A percentile compares a stretch with the other conserved stretches of the same genome.
These are phyloP conservation scores for Malassezia restricta DNA, from an alignment of 1,284 basidiomycete species.

Conservation along the genomic window DNA sequence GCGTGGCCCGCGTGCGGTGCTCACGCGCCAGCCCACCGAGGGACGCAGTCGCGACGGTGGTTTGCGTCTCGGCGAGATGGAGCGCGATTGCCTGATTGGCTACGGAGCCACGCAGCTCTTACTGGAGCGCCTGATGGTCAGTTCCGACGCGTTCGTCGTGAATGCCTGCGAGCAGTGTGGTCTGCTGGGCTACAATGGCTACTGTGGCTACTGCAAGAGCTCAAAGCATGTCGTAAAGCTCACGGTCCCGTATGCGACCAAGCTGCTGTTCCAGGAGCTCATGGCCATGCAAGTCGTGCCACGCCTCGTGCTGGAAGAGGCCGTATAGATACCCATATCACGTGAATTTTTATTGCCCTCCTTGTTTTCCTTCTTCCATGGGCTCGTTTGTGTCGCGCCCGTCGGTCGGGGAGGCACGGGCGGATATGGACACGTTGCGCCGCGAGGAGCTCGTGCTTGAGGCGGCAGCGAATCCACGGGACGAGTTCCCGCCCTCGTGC, in stretches of 20 bases:
- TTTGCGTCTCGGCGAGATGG: constrained; percentile 95
- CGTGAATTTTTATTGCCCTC: neutral
- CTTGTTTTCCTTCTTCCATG: constrained; percentile 8
- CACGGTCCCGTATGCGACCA: constrained; percentile 96
- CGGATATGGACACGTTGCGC: constrained; percentile 12
- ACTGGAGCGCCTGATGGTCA: constrained; percentile 89
- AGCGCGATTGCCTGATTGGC: constrained; percentile 63
- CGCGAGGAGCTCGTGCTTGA: constrained; percentile 32
- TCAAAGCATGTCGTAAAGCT: constrained; percentile 89
- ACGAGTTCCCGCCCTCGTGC: constrained; percentile 31
- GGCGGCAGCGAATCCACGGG: constrained; percentile 24
- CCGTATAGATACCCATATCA: constrained; percentile 3
- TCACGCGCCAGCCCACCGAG: constrained; percentile 96
- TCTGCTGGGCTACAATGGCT: constrained; percentile 72
- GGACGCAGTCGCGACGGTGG: constrained; percentile 95
- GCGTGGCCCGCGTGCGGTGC: constrained; percentile 84
- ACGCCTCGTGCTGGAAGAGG: constrained; percentile 45
- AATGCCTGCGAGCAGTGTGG: constrained; percentile 86
- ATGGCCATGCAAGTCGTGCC: constrained; percentile 49
- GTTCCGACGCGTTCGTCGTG: constrained; percentile 82
- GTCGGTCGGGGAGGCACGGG: neutral
- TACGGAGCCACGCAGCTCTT: constrained; percentile 73
- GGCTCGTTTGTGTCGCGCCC: constrained; percentile 7
- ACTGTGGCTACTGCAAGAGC: constrained; percentile 62
- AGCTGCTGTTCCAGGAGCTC: constrained; percentile 92